phyloP scores from a whole-genome alignment of 352 stramenopile genomes.

The Phytophthora sp. region DNA sequence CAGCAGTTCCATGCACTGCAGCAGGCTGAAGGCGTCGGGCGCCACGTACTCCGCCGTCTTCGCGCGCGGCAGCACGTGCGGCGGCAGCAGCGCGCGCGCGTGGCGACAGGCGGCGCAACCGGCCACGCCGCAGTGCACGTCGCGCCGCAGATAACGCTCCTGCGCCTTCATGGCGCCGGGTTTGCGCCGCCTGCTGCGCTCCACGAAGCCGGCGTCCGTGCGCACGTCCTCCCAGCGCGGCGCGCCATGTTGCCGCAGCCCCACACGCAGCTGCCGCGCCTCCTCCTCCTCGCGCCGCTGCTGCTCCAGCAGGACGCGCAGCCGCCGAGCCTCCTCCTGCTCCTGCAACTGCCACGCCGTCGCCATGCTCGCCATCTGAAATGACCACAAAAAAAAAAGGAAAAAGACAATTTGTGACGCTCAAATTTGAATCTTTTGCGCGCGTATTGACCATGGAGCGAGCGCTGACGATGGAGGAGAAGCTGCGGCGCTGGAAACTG shows the following conservation, averaged over 20 bases:
- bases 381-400: too few relatives aligned
- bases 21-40: slow-evolving; percentile 69
- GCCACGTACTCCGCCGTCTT: slow-evolving; percentile 60
- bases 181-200: slow-evolving; percentile 79
- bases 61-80: slow-evolving; percentile 42
- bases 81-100: slow-evolving; percentile 27
- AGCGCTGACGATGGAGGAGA: slow-evolving; percentile 26
- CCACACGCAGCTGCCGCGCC: slow-evolving; percentile 24
- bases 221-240: slow-evolving; percentile 56
- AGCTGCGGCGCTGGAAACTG: slow-evolving; percentile 21
- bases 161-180: slow-evolving; percentile 69
- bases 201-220: slow-evolving; percentile 70
- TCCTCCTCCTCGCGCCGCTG: slow-evolving; percentile 38
- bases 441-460: neutral
- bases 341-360: slow-evolving; percentile 44
- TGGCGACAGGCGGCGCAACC: slow-evolving; percentile 47
- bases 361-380: slow-evolving; percentile 12
- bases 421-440: neutral
- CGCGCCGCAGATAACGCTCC: slow-evolving; percentile 74
- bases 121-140: slow-evolving; percentile 74
- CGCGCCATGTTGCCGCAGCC: slow-evolving; percentile 24
- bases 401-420: too few relatives aligned
- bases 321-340: slow-evolving; percentile 35
- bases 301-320: slow-evolving; percentile 15
- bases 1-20: slow-evolving; percentile 83